Conservation (phyloP, 768 basidiomycete genomes). For the Suillus subaureus region DNA sequence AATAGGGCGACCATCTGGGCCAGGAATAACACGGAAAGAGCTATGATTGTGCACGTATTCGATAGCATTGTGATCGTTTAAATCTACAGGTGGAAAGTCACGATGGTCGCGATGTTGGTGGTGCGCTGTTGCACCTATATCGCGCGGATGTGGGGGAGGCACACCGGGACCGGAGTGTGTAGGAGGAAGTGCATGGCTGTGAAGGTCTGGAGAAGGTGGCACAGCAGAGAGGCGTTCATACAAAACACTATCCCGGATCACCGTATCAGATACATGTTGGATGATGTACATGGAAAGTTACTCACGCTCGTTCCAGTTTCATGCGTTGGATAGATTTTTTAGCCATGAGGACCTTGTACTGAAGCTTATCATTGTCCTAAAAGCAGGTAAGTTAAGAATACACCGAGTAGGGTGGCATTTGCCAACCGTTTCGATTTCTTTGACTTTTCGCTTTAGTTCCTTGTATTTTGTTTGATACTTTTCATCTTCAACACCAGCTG, state of each 20-base stretch:
- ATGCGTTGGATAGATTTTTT: slow-evolving; percentile 85
- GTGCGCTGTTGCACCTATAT: slow-evolving; percentile 20
- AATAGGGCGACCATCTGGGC: slow-evolving; percentile 51
- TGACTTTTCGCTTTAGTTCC: slow-evolving; percentile 85
- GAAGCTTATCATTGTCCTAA: slow-evolving; percentile 88
- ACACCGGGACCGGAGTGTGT: slow-evolving; percentile 37
- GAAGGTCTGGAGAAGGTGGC: slow-evolving; percentile 56
- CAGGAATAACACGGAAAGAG: slow-evolving; percentile 47
- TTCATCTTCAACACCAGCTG: slow-evolving; percentile 80
- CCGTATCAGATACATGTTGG: slow-evolving; percentile 26
- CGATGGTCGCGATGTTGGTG: slow-evolving; percentile 38
- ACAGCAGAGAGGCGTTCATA: slow-evolving; percentile 75
- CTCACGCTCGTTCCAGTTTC: slow-evolving; percentile 88
- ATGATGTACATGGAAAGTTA: slow-evolving; percentile 21
- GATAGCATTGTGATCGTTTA: slow-evolving; percentile 48
- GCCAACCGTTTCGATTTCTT: slow-evolving; percentile 79
- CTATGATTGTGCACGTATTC: slow-evolving; percentile 56
- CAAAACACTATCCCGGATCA: slow-evolving; percentile 54
- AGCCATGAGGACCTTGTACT: slow-evolving; percentile 76
- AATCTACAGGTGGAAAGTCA: slow-evolving; percentile 41
- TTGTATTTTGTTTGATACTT: slow-evolving; percentile 90
- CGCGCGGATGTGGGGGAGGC: slow-evolving; percentile 36
- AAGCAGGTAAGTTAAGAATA: slow-evolving; percentile 15
- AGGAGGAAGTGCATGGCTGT: slow-evolving; percentile 40
- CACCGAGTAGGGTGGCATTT: neutral